Evolutionary conservation across 2,329 filamentous ascomycete species (phyloP), one percentile per base, ranked within the genome.

Genomic region (Phaeosphaeriaceae sp.): DNA sequence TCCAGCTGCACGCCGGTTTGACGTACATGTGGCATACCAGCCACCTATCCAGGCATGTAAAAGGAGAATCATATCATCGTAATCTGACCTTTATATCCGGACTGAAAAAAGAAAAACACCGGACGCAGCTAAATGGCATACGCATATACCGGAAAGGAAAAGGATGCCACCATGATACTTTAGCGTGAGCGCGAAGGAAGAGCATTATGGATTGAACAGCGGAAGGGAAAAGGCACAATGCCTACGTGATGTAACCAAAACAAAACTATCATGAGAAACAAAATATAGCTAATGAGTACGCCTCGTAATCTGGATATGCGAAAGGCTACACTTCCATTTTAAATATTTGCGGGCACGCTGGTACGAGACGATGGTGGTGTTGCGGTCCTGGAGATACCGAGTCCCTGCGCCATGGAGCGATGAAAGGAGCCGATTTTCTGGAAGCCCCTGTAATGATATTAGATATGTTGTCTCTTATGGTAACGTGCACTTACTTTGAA

Each of bases 361-460:
- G 63, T 64, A 12, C 63, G 44, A 3, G 44, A 35, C n/a, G 57
- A 51, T 16, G 52, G 54, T 12, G 57, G 58, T 13, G 55, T 57
- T 11, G 59, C 56, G 30, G 59, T 54, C 16, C 56, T 18, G 1
- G 45, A 35, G 16, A 48, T 56, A 16, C 60, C 59, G 21, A 70
- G 51, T 7, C 65, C 63, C 33, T 69, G 66, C 15, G 67, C 67
- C 46, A 71, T 65, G 45, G 52, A 68, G 21, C 65, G 64, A 39
- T 80, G 77, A 56, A 77, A 80, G 2, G 73, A 72, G 21, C 77
- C 77, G 41, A 80, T 80, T 28, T 76, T 76, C 54, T 79, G 76
- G 64, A 80, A 80, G 18, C 77, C 77, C 68, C 77, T 79, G 51
- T 18, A 12, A 35, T 28, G 0, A 13, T 21, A 48, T 71, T 55